These are phyloP conservation scores for Pestalotiopsis sp. DNA, from an alignment of 2,329 filamentous ascomycete species.

Conservation along the genomic window DNA sequence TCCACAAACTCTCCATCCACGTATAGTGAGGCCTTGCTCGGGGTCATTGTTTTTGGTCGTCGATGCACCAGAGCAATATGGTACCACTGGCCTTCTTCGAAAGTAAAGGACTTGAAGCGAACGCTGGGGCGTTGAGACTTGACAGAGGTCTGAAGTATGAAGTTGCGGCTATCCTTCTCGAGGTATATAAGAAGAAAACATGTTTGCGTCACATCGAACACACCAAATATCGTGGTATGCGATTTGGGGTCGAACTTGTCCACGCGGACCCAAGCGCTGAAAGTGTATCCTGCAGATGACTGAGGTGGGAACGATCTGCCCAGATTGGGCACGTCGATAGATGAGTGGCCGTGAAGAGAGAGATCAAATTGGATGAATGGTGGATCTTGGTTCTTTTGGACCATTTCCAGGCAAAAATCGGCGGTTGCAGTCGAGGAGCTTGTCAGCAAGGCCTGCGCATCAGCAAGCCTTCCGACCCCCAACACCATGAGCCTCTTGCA, in stretches of 20 bases:
- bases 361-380: conserved; percentile 94
- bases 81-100: conserved; percentile 83
- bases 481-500: conserved; percentile 72
- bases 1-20: conserved; percentile 94
- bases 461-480: conserved; percentile 79
- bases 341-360: conserved; percentile 83
- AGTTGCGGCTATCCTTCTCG: conserved; percentile 89
- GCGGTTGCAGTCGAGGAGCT: conserved; percentile 56
- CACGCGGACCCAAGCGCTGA: conserved; percentile 86
- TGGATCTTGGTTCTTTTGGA: conserved; percentile 75
- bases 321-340: conserved; percentile 86
- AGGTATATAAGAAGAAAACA: conserved; percentile 95
- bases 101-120: conserved; percentile 82
- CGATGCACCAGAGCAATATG: conserved; percentile 89
- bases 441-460: conserved; percentile 74
- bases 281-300: conserved; percentile 82
- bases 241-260: conserved; percentile 82
- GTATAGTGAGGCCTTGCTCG: conserved; percentile 84
- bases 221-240: conserved; percentile 94
- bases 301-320: conserved; percentile 83
- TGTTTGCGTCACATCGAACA: conserved; percentile 87
- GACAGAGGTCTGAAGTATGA: conserved; percentile 95
- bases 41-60: conserved; percentile 71
- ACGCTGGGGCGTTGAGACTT: conserved; percentile 85
- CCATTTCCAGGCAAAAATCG: conserved; percentile 73